A percentile compares a stretch with the other conserved stretches of the same genome.
Evolutionary conservation across 768 basidiomycete species (phyloP).

Genomic region (Suillus cothurnatus): DNA sequence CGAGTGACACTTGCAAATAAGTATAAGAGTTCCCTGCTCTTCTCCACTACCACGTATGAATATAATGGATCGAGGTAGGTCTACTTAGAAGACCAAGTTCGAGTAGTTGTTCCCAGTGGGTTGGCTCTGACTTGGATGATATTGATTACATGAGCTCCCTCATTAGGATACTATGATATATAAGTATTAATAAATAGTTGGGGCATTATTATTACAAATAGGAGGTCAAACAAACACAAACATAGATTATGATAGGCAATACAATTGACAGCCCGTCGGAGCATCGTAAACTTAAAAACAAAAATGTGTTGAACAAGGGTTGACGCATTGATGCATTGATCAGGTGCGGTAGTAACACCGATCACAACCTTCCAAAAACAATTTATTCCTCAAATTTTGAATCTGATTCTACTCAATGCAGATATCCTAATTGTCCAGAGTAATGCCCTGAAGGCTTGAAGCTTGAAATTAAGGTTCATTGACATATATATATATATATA

Average conservation of each 20-base stretch:
- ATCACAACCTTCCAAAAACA: background rate
- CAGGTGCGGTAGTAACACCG: background rate
- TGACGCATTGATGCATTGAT: background rate
- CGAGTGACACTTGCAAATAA: constrained; percentile 64
- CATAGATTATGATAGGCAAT: background rate
- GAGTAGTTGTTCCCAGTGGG: background rate
- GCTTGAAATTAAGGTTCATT: background rate
- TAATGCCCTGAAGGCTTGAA: too few relatives aligned
- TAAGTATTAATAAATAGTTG: background rate
- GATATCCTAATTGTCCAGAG: background rate
- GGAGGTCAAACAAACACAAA: background rate
- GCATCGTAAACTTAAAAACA: background rate
- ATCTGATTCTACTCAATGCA: too few relatives aligned
- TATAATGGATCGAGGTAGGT: background rate
- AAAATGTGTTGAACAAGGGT: background rate
- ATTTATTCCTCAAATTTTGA: too few relatives aligned
- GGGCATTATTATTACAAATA: background rate
- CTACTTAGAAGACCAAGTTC: background rate
- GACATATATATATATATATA: background rate
- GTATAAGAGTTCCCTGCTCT: background rate
- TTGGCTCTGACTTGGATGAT: background rate
- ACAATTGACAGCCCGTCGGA: too few relatives aligned
- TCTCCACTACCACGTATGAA: background rate
- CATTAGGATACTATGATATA: background rate
- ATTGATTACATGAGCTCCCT: constrained; percentile 3